These are phyloP conservation scores for Boletellus ananiceps DNA, from an alignment of 768 basidiomycete species.

Conservation along the genomic window DNA sequence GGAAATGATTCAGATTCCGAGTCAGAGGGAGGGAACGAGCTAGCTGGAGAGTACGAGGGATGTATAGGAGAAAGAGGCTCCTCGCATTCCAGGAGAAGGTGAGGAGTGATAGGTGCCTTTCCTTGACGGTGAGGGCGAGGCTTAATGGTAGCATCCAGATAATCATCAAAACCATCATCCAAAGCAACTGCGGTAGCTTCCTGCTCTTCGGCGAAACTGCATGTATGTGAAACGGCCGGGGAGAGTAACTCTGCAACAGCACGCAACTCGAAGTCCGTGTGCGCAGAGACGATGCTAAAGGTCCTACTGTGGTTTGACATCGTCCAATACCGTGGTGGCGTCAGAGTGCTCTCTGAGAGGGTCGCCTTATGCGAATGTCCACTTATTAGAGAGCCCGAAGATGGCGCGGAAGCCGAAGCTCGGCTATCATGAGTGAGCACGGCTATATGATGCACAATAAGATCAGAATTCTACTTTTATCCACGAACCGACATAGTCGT, in stretches of 20 bases:
- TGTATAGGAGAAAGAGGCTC: slow-evolving; percentile 28
- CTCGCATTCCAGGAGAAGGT: slow-evolving; percentile 31
- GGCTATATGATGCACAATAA: slow-evolving; percentile 18
- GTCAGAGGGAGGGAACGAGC: slow-evolving; percentile 27
- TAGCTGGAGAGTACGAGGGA: slow-evolving; percentile 13
- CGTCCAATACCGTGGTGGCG: slow-evolving; percentile 14
- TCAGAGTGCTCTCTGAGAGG: slow-evolving; percentile 25
- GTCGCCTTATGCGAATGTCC: slow-evolving; percentile 21
- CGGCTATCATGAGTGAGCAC: slow-evolving; percentile 19
- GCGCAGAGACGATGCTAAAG: slow-evolving; percentile 42
- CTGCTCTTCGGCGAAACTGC: slow-evolving; percentile 24
- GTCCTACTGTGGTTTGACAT: slow-evolving; percentile 31
- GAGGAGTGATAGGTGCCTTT: slow-evolving; percentile 10
- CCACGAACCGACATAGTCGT: slow-evolving; percentile 13
- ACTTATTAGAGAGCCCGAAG: slow-evolving; percentile 12
- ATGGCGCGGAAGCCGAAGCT: slow-evolving; percentile 8
- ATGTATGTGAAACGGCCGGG: slow-evolving; percentile 25
- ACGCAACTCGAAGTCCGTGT: slow-evolving; percentile 47
- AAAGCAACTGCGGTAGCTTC: slow-evolving; percentile 19
- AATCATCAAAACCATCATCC: slow-evolving; percentile 28
- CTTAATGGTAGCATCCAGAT: slow-evolving; percentile 26
- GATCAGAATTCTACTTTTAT: slow-evolving; percentile 26
- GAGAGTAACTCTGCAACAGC: slow-evolving; percentile 48
- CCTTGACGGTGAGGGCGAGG: not conserved
- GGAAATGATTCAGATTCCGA: slow-evolving; percentile 32